These are phyloP conservation scores for Lactuca sativa DNA, from an alignment of 129 eudicot genomes.

Conservation along the genomic window DNA sequence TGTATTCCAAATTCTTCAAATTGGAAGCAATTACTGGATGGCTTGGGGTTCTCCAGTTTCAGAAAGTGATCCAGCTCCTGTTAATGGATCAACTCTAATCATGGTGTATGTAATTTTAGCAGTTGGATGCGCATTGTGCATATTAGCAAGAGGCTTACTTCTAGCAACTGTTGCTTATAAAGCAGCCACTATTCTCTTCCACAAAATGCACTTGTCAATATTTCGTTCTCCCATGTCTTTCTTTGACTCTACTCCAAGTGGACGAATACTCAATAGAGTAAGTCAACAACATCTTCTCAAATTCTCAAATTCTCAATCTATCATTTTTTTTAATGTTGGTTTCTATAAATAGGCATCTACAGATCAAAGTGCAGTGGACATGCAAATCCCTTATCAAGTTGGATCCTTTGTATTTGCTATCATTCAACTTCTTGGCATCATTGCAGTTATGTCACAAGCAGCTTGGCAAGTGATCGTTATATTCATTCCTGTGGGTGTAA, in stretches of 20 bases:
- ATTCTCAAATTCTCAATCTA: neutral
- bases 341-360: constrained; percentile 29
- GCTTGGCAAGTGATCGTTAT: constrained; percentile 34
- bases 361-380: constrained; percentile 41
- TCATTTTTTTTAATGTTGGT: neutral
- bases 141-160: constrained; percentile 56
- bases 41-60: constrained; percentile 96
- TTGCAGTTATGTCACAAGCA: constrained; percentile 33
- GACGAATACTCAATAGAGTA: constrained; percentile 86
- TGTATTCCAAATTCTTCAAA: constrained; percentile 52
- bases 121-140: constrained; percentile 70
- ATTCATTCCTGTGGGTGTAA: constrained; percentile 31
- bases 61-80: constrained; percentile 50
- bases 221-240: constrained; percentile 97
- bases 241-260: constrained; percentile 95
- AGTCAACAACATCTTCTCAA: constrained; percentile 18
- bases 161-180: constrained; percentile 59
- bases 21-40: constrained; percentile 96
- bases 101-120: constrained; percentile 73
- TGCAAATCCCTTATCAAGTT: constrained; percentile 34
- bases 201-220: constrained; percentile 72
- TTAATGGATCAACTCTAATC: constrained; percentile 52
- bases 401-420: constrained; percentile 29
- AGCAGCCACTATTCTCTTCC: constrained; percentile 76
- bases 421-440: constrained; percentile 37